Evolutionary conservation across 192 early-diverging fungal species (phyloP), one percentile per base, ranked within the genome.

Genomic region (Gigaspora rosea): DNA sequence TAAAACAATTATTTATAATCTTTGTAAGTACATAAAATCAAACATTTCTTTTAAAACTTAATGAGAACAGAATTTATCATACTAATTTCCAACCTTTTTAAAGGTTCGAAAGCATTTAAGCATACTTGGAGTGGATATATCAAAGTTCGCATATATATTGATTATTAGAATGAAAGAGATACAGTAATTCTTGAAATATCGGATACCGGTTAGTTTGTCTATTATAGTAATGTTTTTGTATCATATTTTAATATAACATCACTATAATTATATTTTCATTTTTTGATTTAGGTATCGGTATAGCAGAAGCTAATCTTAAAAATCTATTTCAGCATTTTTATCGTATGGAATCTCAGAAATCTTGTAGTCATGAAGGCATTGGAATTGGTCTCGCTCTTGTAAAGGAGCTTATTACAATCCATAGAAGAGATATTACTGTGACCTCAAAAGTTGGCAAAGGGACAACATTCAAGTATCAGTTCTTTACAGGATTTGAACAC

Each of bases 271-370:
- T n/a, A n/a, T n/a, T n/a, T n/a, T n/a, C n/a, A n/a, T n/a, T n/a
- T n/a, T n/a, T n/a, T n/a, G n/a, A n/a, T n/a, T n/a, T n/a, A n/a
- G n/a, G n/a, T n/a, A 81, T 82, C 0, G 90, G 90, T 9, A 91
- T 91, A 10, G 79, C 90, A 7, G n/a, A 67, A 8, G 79, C 83
- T 8, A 76, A 91, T 35, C 12, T 88, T 10, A 66, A 54, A 7
- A 80, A 80, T 0, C 78, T 91, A 3, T 89, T 91, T 78, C 85
- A 86, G 13, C 82, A 86, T 10, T 91, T 91, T n/a, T n/a, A n/a
- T n/a, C n/a, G n/a, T n/a, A n/a, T n/a, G n/a, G n/a, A n/a, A n/a
- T n/a, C n/a, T n/a, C n/a, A n/a, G n/a, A n/a, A n/a, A n/a, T n/a
- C n/a, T n/a, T n/a, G n/a, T n/a, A n/a, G n/a, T n/a, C n/a, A n/a